Evolutionary conservation across 225 moss, liverwort and hornwort species (phyloP), one percentile per base, ranked within the genome.

Genomic region (Straminergon stramineum): DNA sequence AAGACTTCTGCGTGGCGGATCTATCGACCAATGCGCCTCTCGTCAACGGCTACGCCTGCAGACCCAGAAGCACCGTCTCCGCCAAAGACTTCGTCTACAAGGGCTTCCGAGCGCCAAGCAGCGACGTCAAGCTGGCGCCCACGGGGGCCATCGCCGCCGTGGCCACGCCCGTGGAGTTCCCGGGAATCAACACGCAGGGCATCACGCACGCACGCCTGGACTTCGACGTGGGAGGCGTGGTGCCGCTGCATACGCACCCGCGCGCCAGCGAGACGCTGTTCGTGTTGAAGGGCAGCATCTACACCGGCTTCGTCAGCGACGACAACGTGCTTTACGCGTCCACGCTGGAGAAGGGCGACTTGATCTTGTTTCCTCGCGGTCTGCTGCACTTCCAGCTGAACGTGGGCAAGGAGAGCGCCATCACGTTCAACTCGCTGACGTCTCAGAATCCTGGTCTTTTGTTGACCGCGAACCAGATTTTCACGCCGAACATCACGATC

Each of bases 381-480:
- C 41, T 53, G 35, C 87, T 75, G 52, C 92, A 92, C 51, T 92
- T 92, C 66, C 92, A 92, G 90, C 32, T 90, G 16, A 74, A 86
- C 64, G 86, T 90, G 43, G 86, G 90, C 73, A 64, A 74, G 26
- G 87, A 81, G 60, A 84, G 39, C 66, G 90, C 92, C 71, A 52
- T 66, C 51, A 88, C 87, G 11, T 92, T 90, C 80, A 90, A 92
- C 85, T 20, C 88, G 23, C 45, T 92, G 1, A 90, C 60, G 6
- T 92, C 92, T 21, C 88, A 92, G 85, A 92, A 62, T 15, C 90
- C 90, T 28, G 90, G 90, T 0, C 85, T 92, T 43, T 26, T 82
- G 82, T 63, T 82, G 4, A 69, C 69, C 58, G 92, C 90, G 52
- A 90, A 85, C 75, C 87, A 91, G 24, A 68, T 89, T 45, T 87